Conservation (phyloP, 2,329 filamentous ascomycete species). For the Keithomyces neogunnii region DNA sequence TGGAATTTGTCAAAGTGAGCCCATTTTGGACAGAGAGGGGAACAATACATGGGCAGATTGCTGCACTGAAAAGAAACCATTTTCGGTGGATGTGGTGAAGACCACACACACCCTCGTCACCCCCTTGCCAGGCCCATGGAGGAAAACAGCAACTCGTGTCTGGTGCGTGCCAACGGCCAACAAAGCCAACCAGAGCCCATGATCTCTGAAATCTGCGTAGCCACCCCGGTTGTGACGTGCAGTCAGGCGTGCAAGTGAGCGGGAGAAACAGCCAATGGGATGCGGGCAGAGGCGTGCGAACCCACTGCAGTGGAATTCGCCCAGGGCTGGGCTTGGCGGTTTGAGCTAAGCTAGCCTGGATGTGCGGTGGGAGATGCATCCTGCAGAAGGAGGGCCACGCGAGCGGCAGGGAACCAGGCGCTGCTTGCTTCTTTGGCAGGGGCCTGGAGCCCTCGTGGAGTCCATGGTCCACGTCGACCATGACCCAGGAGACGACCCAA, state of each 20-base stretch:
- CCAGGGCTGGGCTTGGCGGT: constrained; percentile 1
- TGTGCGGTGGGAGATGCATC: constrained; percentile 4
- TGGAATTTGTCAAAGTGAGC: background rate
- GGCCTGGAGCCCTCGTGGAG: constrained; percentile 5
- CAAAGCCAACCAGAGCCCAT: background rate
- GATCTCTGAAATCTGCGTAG: background rate
- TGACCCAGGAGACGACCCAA: background rate
- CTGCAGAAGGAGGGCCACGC: constrained; percentile 10
- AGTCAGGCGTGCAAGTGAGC: background rate
- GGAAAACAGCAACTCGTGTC: background rate
- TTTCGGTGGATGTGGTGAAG: background rate
- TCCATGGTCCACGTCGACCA: background rate
- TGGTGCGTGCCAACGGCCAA: background rate
- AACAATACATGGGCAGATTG: background rate
- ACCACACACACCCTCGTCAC: background rate
- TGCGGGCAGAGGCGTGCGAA: background rate
- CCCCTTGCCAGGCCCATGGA: background rate
- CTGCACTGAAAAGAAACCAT: background rate
- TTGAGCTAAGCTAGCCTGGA: background rate
- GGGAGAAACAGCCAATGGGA: background rate
- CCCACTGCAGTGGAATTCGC: constrained; percentile 2
- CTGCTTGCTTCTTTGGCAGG: background rate
- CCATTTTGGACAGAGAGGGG: background rate
- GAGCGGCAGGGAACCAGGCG: constrained; percentile 14
- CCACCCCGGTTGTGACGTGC: background rate